Percentiles rank a stretch among this genome's conserved stretches.
Conservation (phyloP, 2,329 filamentous ascomycete genomes). For the Fonsecaea monophora region DNA sequence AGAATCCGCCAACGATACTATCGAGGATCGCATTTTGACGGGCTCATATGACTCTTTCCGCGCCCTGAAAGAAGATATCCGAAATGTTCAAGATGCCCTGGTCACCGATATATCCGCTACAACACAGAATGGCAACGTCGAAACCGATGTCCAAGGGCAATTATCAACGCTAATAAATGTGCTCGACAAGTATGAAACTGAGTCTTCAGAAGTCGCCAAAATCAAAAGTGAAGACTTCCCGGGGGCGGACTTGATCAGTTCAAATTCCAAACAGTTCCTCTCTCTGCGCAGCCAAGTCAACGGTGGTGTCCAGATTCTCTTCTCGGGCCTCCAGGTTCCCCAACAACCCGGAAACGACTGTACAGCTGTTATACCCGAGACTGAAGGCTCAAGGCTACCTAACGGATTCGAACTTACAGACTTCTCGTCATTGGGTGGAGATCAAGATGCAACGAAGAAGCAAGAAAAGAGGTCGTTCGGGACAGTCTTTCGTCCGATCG, state of each 20-base stretch:
- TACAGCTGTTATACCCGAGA: slow-evolving; percentile 3
- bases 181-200: slow-evolving; percentile 14
- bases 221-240: slow-evolving; percentile 18
- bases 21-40: slow-evolving; percentile 49
- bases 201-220: slow-evolving; percentile 12
- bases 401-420: slow-evolving; percentile 75
- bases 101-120: slow-evolving; percentile 15
- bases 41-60: slow-evolving; percentile 51
- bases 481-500: slow-evolving; percentile 53
- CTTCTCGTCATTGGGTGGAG: slow-evolving; percentile 27
- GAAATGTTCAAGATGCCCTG: slow-evolving; percentile 27
- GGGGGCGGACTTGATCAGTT: slow-evolving; percentile 12
- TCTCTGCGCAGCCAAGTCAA: slow-evolving; percentile 38
- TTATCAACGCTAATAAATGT: slow-evolving; percentile 27
- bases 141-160: slow-evolving; percentile 20
- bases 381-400: slow-evolving; percentile 64
- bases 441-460: slow-evolving; percentile 41
- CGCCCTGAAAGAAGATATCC: slow-evolving; percentile 51
- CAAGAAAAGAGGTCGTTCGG: slow-evolving; percentile 50
- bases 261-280: slow-evolving; percentile 31
- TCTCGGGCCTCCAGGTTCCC: slow-evolving; percentile 77
- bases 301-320: slow-evolving; percentile 73
- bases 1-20: slow-evolving; percentile 45
- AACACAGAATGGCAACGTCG: slow-evolving; percentile 23
- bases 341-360: slow-evolving; percentile 55